Evolutionary conservation across 129 eudicot species (phyloP).

Genomic region (Silybum marianum): DNA sequence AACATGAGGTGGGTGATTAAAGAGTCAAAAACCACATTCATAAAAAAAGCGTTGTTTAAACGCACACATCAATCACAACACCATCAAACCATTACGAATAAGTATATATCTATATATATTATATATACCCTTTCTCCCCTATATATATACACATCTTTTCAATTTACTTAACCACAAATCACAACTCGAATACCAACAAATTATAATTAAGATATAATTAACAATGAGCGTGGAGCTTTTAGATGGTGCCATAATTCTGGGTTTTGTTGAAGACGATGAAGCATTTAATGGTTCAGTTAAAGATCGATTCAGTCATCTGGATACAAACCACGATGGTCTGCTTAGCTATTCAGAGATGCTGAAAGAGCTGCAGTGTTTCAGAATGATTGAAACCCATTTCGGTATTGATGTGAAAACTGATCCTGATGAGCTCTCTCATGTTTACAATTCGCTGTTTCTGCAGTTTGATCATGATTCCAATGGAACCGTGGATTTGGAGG

Average conservation of each 20-base stretch:
- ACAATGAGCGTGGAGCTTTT: constrained; percentile 56
- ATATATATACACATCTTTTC: neutral
- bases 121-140: constrained; percentile 15
- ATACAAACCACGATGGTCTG: constrained; percentile 53
- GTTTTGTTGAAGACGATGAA: constrained; percentile 52
- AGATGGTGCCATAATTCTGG: constrained; percentile 46
- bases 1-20: constrained; percentile 26
- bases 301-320: constrained; percentile 44
- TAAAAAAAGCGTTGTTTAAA: constrained; percentile 33
- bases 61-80: constrained; percentile 24
- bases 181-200: constrained; percentile 20
- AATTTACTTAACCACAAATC: constrained; percentile 1
- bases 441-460: constrained; percentile 39
- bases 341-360: constrained; percentile 50
- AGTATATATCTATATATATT: constrained; percentile 16
- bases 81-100: constrained; percentile 14
- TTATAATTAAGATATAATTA: neutral
- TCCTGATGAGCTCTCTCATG: constrained; percentile 38
- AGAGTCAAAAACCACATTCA: constrained; percentile 34
- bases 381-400: constrained; percentile 56
- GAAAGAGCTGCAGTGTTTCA: constrained; percentile 41
- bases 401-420: constrained; percentile 50
- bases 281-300: constrained; percentile 43
- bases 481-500: constrained; percentile 52
- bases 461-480: constrained; percentile 53